Evolutionary conservation across 441 rosid genomes (phyloP).

Genomic region (Aleurites moluccanus): DNA sequence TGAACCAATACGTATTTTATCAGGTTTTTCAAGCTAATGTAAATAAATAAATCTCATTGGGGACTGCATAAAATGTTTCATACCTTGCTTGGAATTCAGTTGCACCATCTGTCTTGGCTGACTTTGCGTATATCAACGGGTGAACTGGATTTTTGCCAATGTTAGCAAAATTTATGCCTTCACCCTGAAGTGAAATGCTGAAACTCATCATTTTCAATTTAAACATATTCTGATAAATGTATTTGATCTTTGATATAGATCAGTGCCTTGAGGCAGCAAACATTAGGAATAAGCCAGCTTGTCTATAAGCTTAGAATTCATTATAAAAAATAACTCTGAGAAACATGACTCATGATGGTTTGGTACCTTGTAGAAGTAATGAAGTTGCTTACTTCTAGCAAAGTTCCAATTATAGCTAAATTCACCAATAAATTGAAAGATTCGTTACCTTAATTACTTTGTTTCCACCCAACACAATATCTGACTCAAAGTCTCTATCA

Average conservation of each 20-base stretch:
- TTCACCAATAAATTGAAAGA: not conserved
- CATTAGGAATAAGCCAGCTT: not conserved
- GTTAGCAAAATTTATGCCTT: conserved; percentile 61
- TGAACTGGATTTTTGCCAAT: conserved; percentile 47
- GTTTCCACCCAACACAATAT: conserved; percentile 57
- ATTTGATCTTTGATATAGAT: not conserved
- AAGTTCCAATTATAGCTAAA: not conserved
- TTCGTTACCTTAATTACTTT: conserved; percentile 54
- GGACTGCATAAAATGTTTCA: not conserved
- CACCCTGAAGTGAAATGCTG: conserved; percentile 49
- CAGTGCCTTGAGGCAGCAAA: not conserved
- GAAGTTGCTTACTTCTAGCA: too few relatives aligned
- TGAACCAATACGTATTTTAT: conserved; percentile 18
- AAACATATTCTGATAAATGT: not conserved
- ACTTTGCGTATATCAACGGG: conserved; percentile 51
- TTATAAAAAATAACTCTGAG: too few relatives aligned
- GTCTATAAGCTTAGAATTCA: too few relatives aligned
- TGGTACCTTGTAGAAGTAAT: too few relatives aligned
- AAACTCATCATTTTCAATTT: not conserved
- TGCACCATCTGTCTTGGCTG: conserved; percentile 41
- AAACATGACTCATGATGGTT: too few relatives aligned
- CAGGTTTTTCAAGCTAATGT: not conserved
- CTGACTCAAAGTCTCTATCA: conserved; percentile 71
- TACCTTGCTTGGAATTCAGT: conserved; percentile 54
- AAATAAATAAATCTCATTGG: not conserved